Percentiles rank a stretch among this genome's conserved stretches.
Evolutionary conservation across 179 eudicot genomes (phyloP).

Genomic region (Pouteria campechiana): DNA sequence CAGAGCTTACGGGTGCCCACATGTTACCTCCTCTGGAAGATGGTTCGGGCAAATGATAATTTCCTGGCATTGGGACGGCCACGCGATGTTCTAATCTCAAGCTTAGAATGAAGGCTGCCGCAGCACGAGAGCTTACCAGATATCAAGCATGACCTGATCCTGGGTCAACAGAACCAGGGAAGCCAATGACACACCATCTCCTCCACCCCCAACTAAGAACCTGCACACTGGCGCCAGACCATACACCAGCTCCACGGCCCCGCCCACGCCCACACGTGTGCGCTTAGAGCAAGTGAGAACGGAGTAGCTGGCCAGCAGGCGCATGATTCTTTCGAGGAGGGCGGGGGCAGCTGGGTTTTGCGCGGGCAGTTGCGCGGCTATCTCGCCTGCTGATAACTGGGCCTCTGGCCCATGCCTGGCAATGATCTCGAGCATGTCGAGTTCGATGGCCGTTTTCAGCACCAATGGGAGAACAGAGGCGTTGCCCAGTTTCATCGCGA

Average conservation of each 20-base stretch:
- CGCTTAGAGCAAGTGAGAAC: background rate
- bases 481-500: too few relatives aligned
- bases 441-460: too few relatives aligned
- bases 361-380: constrained; percentile 1
- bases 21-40: too few relatives aligned
- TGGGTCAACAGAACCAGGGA: background rate
- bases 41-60: too few relatives aligned
- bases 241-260: background rate
- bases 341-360: constrained; percentile 4
- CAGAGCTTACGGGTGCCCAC: too few relatives aligned
- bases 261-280: background rate
- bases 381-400: background rate
- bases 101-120: too few relatives aligned
- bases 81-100: too few relatives aligned
- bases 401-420: background rate
- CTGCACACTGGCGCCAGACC: constrained; percentile 4
- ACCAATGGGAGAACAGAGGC: too few relatives aligned
- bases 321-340: constrained; percentile 6
- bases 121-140: constrained; percentile 8
- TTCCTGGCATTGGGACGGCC: too few relatives aligned
- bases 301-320: constrained; percentile 1
- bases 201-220: constrained; percentile 1
- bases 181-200: constrained; percentile 5
- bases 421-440: too few relatives aligned
- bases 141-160: constrained; percentile 2